Conservation (phyloP, 805 yeast genomes). For the Metschnikowia bowlesiae region DNA sequence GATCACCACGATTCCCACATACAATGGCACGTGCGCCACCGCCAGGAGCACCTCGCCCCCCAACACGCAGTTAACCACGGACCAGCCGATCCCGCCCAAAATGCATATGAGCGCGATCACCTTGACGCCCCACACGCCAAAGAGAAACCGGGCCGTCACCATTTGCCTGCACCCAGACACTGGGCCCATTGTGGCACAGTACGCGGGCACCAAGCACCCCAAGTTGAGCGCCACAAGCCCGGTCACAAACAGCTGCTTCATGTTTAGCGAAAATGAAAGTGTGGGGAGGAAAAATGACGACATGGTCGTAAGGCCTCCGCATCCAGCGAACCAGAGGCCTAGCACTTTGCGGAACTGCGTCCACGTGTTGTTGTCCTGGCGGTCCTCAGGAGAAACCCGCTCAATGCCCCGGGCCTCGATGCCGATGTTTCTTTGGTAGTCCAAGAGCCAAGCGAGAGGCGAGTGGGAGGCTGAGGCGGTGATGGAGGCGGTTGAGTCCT, state of each 20-base stretch:
- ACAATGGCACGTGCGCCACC: conserved; percentile 7
- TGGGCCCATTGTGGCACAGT: conserved; percentile 36
- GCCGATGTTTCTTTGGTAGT: conserved; percentile 15
- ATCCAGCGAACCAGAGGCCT: conserved; percentile 37
- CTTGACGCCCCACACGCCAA: conserved; percentile 35
- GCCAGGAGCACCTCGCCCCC: conserved; percentile 33
- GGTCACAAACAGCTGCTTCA: conserved; percentile 25
- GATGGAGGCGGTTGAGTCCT: neutral
- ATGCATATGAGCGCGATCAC: conserved; percentile 28
- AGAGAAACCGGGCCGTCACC: conserved; percentile 33
- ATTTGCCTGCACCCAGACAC: conserved; percentile 36
- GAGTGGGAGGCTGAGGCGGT: neutral
- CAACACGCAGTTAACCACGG: conserved; percentile 34
- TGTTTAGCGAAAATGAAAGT: conserved; percentile 23
- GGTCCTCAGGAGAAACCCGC: conserved; percentile 27
- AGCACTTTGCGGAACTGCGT: conserved; percentile 27
- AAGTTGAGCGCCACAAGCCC: conserved; percentile 27
- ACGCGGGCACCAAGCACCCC: conserved; percentile 37
- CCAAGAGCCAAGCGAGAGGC: neutral
- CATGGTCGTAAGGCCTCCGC: conserved; percentile 38
- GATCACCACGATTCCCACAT: conserved; percentile 19
- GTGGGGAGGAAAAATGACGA: conserved; percentile 34
- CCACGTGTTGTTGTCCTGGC: conserved; percentile 11
- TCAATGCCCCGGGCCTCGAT: conserved; percentile 35
- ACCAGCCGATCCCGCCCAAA: conserved; percentile 35